Evolutionary conservation across 306 rosid genomes (phyloP).

Genomic region (Inga leiocalycina): DNA sequence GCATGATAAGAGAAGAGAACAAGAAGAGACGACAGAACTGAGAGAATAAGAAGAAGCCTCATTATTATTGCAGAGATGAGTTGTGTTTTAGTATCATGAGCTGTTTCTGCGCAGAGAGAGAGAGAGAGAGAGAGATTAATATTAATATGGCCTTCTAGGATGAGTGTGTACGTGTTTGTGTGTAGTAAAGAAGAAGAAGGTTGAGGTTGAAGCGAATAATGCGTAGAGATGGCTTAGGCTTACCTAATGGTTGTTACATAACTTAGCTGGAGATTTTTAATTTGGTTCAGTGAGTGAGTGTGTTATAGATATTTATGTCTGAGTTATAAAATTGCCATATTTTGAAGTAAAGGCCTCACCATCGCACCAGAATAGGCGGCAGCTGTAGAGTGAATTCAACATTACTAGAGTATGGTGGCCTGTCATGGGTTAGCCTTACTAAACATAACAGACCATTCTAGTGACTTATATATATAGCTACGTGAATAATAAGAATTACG

Average conservation of each 20-base stretch:
- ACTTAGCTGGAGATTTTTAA: constrained; percentile 32
- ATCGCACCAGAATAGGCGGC: constrained; percentile 42
- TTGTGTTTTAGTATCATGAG: neutral
- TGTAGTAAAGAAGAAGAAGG: constrained; percentile 32
- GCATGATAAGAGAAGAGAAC: constrained; percentile 54
- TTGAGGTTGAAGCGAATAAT: constrained; percentile 23
- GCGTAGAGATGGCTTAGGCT: constrained; percentile 38
- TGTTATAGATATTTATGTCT: constrained; percentile 29
- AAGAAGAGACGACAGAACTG: constrained; percentile 42
- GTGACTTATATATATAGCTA: too few species aligned
- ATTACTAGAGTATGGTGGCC: neutral
- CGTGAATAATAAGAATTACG: neutral
- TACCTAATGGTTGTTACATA: constrained; percentile 65
- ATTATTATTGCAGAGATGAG: constrained; percentile 32
- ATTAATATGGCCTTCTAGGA: neutral
- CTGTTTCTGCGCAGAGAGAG: neutral
- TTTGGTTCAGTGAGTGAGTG: constrained; percentile 22
- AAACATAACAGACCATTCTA: neutral
- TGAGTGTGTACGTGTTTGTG: neutral
- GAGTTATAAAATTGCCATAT: constrained; percentile 41
- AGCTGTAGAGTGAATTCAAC: constrained; percentile 45
- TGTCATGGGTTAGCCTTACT: neutral
- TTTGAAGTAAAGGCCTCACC: constrained; percentile 68
- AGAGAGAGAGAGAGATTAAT: neutral
- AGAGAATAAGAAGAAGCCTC: constrained; percentile 55